Base-by-base conservation (phyloP, 345 rosid genomes). In the Combretum micranthum region DNA sequence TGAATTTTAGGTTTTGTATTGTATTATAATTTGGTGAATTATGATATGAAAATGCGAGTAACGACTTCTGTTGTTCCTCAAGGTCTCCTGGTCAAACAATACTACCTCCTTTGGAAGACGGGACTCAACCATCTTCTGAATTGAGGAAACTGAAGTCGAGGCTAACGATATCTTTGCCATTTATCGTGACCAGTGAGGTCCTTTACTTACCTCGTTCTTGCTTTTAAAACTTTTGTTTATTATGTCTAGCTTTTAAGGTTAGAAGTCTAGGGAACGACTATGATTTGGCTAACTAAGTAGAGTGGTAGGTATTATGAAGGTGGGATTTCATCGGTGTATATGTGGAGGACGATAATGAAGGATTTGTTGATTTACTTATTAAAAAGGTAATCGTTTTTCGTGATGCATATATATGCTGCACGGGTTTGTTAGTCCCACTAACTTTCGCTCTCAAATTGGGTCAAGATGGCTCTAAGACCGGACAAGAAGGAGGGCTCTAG, bases 131-230 rank as follows among this genome's bases (percentile, higher is more conserved):
- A 19, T 85, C 98, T 15, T 51, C 79, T 25, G 82, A 78, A 62
- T 69, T 92, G 69, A 86, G 98, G 77, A 83, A 89, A 55, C 89
- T 21, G 98, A 92, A 75, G 73, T 81, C 52, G 97, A 92, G 75
- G 97, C 97, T 10, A 92, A 92, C 42, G 98, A 86, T 2, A 68
- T 89, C 71, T 92, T 92, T 71, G 64, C 91, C 62, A 63, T 86
- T 64, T 92, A 92, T 65, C 84, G 89, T 88, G 98, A 92, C 89
- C 98, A 92, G 98, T 92, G 94, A 92, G 98, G 87, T 85, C 86
- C 96, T 83, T 88, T 66, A 52, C 90, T 80, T 84, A 67, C 80
- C 86, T 86, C 76, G 77, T 82, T 74, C 61, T 78, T 69, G 66
- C 71, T 44, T 69, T 20, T 49, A 46, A 20, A 44, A 23, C 39